Conservation (phyloP, 805 yeast genomes). For the Candida boidinii region DNA sequence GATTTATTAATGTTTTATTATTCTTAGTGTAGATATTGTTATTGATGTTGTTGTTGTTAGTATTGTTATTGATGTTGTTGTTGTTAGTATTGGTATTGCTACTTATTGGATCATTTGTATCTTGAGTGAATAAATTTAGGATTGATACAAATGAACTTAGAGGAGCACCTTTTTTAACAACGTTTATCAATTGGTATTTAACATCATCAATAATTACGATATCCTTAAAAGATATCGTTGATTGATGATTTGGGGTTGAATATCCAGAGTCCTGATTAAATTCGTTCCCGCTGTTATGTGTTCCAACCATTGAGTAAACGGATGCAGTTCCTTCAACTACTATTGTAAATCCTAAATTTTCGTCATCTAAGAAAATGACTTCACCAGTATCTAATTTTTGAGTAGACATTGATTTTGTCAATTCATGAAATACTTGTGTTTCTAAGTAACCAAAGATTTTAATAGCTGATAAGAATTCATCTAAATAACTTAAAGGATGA, state of each 20-base stretch:
- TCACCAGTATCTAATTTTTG: slow-evolving; percentile 75
- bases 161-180: slow-evolving; percentile 77
- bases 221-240: slow-evolving; percentile 27
- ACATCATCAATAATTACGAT: slow-evolving; percentile 44
- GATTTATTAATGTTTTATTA: no score
- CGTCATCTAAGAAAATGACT: slow-evolving; percentile 60
- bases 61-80: not conserved
- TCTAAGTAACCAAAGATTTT: slow-evolving; percentile 92
- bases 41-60: not conserved
- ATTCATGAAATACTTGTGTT: slow-evolving; percentile 82
- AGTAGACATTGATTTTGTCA: slow-evolving; percentile 87
- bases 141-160: slow-evolving; percentile 77
- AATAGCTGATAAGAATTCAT: slow-evolving; percentile 84
- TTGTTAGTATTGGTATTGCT: not conserved
- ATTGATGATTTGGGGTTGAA: slow-evolving; percentile 18
- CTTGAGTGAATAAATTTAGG: slow-evolving; percentile 54
- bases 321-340: slow-evolving; percentile 89
- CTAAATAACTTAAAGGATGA: slow-evolving; percentile 62
- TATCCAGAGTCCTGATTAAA: no score
- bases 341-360: slow-evolving; percentile 70
- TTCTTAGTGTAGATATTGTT: not conserved
- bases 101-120: not conserved
- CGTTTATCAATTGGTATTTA: slow-evolving; percentile 67
- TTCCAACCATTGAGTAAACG: slow-evolving; percentile 53
- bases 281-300: slow-evolving; percentile 2